Conservation (phyloP, 306 rosid genomes). For the Cicer arietinum region DNA sequence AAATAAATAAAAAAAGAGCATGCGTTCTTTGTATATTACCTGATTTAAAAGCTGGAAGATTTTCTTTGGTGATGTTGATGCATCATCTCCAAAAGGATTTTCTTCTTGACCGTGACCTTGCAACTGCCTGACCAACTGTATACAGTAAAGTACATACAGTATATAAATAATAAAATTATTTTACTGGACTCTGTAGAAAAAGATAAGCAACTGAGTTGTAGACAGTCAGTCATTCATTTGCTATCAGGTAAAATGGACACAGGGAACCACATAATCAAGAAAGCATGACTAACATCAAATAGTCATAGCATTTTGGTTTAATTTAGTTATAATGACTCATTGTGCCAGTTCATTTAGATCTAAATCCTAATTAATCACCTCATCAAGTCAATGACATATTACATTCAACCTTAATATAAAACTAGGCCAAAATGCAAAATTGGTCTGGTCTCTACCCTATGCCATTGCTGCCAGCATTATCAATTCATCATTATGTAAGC, state of each 20-base stretch:
- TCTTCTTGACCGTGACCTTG: slow-evolving; percentile 77
- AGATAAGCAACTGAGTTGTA: slow-evolving; percentile 10
- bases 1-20: background rate
- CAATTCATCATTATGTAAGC: slow-evolving; percentile 32
- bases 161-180: slow-evolving; percentile 25
- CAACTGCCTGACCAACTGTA: slow-evolving; percentile 93
- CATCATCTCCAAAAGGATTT: slow-evolving; percentile 91
- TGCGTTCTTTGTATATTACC: slow-evolving; percentile 52
- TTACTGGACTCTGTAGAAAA: slow-evolving; percentile 9
- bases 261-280: slow-evolving; percentile 21
- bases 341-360: slow-evolving; percentile 23
- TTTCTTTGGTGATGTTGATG: slow-evolving; percentile 83
- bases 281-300: slow-evolving; percentile 3
- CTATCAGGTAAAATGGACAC: slow-evolving; percentile 20
- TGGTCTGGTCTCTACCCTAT: slow-evolving; percentile 27
- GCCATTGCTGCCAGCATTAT: slow-evolving; percentile 29
- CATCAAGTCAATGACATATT: slow-evolving; percentile 22
- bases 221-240: background rate
- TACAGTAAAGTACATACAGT: slow-evolving; percentile 39
- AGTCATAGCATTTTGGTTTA: slow-evolving; percentile 16
- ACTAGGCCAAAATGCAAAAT: slow-evolving; percentile 17
- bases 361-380: slow-evolving; percentile 23
- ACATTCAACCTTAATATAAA: slow-evolving; percentile 26
- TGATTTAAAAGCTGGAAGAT: slow-evolving; percentile 91
- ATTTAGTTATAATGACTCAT: slow-evolving; percentile 33